Conservation (phyloP, 331 rosid species). For the Spiraea crenata region DNA sequence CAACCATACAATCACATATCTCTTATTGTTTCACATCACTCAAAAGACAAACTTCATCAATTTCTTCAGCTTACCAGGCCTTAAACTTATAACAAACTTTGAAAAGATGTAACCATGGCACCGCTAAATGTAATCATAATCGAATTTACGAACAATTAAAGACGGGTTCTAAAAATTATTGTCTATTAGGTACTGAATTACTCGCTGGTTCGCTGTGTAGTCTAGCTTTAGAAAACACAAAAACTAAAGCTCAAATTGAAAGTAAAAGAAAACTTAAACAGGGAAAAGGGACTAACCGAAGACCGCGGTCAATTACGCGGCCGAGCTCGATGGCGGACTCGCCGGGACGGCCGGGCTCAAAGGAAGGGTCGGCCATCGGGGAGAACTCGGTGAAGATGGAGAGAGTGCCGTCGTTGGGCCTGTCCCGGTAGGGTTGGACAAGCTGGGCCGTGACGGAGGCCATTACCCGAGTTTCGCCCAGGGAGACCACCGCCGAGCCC, state of each 20-base stretch:
- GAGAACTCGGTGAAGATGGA: conserved; percentile 81
- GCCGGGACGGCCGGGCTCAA: conserved; percentile 75
- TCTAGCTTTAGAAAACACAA: not conserved
- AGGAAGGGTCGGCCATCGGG: conserved; percentile 92
- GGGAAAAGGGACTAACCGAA: conserved; percentile 13
- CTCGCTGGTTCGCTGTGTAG: no score
- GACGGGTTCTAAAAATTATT: not conserved
- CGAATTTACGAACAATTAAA: not conserved
- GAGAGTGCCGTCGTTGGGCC: conserved; percentile 80
- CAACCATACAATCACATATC: not conserved
- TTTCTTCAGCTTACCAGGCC: not conserved
- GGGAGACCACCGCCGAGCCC: conserved; percentile 71
- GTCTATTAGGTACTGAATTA: not conserved
- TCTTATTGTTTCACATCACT: conserved; percentile 3
- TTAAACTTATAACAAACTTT: no score
- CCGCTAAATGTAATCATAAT: not conserved
- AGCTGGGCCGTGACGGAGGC: conserved; percentile 61
- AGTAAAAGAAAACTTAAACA: not conserved
- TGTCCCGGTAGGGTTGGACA: conserved; percentile 65
- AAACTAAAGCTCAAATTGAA: not conserved
- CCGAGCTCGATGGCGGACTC: conserved; percentile 78
- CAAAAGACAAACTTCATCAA: not conserved
- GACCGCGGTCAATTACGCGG: conserved; percentile 71
- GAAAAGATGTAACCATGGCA: not conserved
- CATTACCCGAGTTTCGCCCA: conserved; percentile 75